phyloP scores from a whole-genome alignment of 1,284 basidiomycete genomes.

The Apiotrichum brassicae region DNA sequence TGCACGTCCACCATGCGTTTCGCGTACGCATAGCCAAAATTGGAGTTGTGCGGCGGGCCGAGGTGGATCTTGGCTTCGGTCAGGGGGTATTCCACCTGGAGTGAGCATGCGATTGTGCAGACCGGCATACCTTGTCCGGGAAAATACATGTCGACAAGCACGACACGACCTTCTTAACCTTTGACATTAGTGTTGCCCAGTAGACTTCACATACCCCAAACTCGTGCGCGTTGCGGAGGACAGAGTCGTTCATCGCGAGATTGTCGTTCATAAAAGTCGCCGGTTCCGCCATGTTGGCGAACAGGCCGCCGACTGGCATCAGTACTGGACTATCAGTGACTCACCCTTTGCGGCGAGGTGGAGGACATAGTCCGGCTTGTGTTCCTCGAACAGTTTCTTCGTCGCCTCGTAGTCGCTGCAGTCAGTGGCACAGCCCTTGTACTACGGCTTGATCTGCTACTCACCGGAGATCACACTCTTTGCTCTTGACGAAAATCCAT shows the following conservation, averaged over 20 bases:
- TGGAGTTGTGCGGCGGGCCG: conserved; percentile 70
- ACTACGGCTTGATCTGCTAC: background rate
- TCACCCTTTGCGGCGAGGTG: conserved; percentile 76
- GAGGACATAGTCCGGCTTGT: conserved; percentile 85
- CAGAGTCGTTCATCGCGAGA: conserved; percentile 82
- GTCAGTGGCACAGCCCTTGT: conserved; percentile 5
- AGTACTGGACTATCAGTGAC: too few relatives aligned
- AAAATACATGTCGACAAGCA: conserved; percentile 50
- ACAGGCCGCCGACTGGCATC: conserved; percentile 70
- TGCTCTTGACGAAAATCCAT: conserved; percentile 78
- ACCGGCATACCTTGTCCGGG: conserved; percentile 41
- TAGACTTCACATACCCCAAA: conserved; percentile 41
- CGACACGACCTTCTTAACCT: conserved; percentile 50
- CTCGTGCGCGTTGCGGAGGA: conserved; percentile 66
- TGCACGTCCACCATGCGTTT: conserved; percentile 90
- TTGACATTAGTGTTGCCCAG: background rate
- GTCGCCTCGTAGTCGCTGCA: conserved; percentile 59
- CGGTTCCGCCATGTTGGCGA: conserved; percentile 88
- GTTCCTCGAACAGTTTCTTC: conserved; percentile 63
- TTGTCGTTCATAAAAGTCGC: conserved; percentile 83
- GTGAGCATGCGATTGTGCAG: background rate
- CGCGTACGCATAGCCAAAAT: conserved; percentile 87
- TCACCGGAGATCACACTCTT: conserved; percentile 33
- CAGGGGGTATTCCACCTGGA: conserved; percentile 63
- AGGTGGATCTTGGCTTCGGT: conserved; percentile 80